A percentile compares a stretch with the other conserved stretches of the same genome.
These are phyloP conservation scores for Perkinsus olseni DNA, from an alignment of 169 alveolate genomes.

Conservation along the genomic window DNA sequence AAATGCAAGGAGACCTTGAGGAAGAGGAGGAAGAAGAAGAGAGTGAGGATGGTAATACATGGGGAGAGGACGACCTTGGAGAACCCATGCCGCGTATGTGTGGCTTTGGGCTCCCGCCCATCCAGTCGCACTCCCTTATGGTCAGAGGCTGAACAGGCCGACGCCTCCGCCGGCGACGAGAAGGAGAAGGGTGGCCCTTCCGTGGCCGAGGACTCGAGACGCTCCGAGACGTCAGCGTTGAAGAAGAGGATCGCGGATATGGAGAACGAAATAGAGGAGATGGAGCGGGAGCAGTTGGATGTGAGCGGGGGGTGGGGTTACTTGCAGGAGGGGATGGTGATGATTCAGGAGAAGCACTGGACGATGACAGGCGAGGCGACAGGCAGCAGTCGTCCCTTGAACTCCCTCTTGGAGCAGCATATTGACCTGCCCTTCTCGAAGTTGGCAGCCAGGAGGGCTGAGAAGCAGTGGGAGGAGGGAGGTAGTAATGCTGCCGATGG, in stretches of 20 bases:
- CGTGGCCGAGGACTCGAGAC: not conserved
- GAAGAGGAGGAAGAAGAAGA: conserved; percentile 7
- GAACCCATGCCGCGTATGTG: not conserved
- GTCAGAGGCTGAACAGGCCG: no score
- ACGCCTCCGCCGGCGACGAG: not conserved
- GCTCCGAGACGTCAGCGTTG: not conserved
- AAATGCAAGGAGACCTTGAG: not conserved
- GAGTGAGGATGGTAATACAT: not conserved
- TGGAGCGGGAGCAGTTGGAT: not conserved
- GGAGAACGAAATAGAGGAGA: conserved; percentile 5
- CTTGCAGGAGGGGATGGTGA: not conserved
- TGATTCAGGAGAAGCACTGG: conserved; percentile 16
- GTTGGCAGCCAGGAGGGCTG: not conserved
- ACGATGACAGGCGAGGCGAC: conserved; percentile 14
- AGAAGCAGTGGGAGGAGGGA: not conserved
- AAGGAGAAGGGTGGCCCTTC: not conserved
- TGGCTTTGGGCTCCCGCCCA: no score
- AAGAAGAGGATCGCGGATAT: not conserved
- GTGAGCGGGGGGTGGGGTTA: not conserved
- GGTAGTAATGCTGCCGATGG: not conserved
- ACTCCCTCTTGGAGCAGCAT: conserved; percentile 16
- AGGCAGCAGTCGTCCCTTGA: conserved; percentile 11
- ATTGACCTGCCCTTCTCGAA: conserved; percentile 9
- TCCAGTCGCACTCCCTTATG: no score
- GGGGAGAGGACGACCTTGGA: not conserved